Conservation (phyloP, 768 basidiomycete genomes). For the Stropharia rugosoannulata region DNA sequence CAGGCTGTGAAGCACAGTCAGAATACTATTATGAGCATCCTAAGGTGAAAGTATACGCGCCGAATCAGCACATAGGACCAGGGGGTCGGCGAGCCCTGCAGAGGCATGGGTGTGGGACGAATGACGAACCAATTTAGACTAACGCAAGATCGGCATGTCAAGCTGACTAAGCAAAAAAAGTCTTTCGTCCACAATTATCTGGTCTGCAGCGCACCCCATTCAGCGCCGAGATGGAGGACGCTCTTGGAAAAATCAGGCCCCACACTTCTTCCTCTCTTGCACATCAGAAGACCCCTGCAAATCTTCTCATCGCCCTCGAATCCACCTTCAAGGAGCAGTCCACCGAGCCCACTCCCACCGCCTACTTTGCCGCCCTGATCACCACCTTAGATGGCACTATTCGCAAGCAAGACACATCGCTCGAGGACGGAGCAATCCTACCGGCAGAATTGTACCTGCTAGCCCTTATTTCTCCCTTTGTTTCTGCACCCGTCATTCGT, state of each 20-base stretch:
- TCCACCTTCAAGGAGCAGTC: conserved; percentile 70
- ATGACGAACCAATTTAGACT: neutral
- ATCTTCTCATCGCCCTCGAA: conserved; percentile 83
- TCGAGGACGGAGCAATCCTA: conserved; percentile 70
- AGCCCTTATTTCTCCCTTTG: conserved; percentile 74
- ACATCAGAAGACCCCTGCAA: conserved; percentile 89
- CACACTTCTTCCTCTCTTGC: conserved; percentile 78
- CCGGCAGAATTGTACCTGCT: conserved; percentile 86
- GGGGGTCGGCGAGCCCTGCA: conserved; percentile 34
- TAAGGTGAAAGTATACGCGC: conserved; percentile 28
- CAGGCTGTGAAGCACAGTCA: conserved; percentile 35
- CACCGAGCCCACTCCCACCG: conserved; percentile 72
- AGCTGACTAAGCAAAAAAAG: conserved; percentile 34
- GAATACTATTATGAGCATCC: neutral
- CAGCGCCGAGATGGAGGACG: conserved; percentile 48
- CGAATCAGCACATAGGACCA: conserved; percentile 62
- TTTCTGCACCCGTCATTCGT: conserved; percentile 78
- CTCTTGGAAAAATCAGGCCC: conserved; percentile 82
- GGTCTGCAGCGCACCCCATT: neutral
- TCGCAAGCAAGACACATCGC: conserved; percentile 50
- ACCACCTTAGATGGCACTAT: conserved; percentile 82
- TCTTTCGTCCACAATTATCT: conserved; percentile 1
- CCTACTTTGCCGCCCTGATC: conserved; percentile 91
- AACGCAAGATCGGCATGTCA: conserved; percentile 10
- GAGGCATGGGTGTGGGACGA: conserved; percentile 14